Evolutionary conservation across 2,329 filamentous ascomycete genomes (phyloP), one percentile per base, ranked within the genome.

Genomic region (Plenodomus biglobosus): DNA sequence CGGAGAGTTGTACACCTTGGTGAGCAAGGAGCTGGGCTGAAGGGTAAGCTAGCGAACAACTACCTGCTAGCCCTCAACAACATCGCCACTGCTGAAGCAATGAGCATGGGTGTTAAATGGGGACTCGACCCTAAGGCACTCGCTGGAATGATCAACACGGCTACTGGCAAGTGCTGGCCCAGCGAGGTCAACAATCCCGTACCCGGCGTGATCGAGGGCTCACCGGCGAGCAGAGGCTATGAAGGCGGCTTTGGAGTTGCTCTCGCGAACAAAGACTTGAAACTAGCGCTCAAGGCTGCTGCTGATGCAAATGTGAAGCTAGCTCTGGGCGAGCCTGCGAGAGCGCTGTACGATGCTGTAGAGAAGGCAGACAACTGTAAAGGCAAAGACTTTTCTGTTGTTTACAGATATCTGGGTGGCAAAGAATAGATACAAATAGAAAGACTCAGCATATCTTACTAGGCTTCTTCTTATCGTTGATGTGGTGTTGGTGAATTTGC

Each of bases 151-250:
- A 90, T 99, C 76, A 97, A 96, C 69, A 87, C 88, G 3, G 94
- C 90, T 61, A 96, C 92, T 0, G 94, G 94, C n/a, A 84, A 81
- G 57, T 97, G 92, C 79, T 99, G 94, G 94, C 91, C 92, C 1
- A 94, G 87, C 63, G 92, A 96, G 74, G 78, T 95, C 53, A 99
- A 99, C 75, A 97, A 97, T 68, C 94, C 94, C 0, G 91, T 97
- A 2, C 85, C 85, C 10, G 92, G 91, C 13, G 91, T 96, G 0
- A 80, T 92, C 18, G 84, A 86, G 52, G 83, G 80, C 0, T 83
- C 90, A 1, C 91, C 92, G 0, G 87, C 91, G 0, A 82, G 80
- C 45, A 79, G 87, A 47, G 91, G 87, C 44, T 99, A 80, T 48
- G 73, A 76, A 18, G 77, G 77, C 17, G 77, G 77, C 0, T 80